These are phyloP conservation scores for Fusarium tuaranense DNA, from an alignment of 2,329 filamentous ascomycete species.

Conservation along the genomic window DNA sequence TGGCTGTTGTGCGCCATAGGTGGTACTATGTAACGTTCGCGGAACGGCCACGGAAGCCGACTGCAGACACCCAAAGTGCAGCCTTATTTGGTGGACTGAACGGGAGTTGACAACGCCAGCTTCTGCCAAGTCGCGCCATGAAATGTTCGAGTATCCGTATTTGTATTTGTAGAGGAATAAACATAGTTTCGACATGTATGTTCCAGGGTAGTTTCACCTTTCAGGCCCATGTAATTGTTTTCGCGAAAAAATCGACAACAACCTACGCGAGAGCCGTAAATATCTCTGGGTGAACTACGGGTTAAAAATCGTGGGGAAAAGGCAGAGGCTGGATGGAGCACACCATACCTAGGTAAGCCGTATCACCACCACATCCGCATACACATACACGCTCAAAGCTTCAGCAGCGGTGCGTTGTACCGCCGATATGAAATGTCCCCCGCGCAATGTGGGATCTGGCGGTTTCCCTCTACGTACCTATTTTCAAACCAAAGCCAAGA, in stretches of 20 bases:
- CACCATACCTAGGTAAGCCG: background rate
- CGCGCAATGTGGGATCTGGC: constrained; percentile 17
- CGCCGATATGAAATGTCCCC: constrained; percentile 7
- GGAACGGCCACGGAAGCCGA: constrained; percentile 28
- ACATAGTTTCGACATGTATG: background rate
- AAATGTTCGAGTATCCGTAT: too few relatives aligned
- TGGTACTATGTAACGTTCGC: constrained; percentile 32
- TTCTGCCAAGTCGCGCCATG: background rate
- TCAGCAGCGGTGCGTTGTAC: background rate
- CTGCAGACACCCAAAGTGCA: constrained; percentile 21
- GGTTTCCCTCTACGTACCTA: background rate
- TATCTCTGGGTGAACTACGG: constrained; percentile 1
- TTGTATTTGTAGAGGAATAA: background rate
- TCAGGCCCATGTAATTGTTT: background rate
- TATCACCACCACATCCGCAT: background rate
- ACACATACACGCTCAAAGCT: background rate
- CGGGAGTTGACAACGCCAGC: background rate
- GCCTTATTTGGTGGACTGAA: constrained; percentile 16
- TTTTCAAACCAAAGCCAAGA: background rate
- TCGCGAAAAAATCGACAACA: background rate
- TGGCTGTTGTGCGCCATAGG: constrained; percentile 14
- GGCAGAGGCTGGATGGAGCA: background rate
- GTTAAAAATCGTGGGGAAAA: background rate
- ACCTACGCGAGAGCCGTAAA: background rate
- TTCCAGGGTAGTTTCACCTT: background rate